Evolutionary conservation across 768 basidiomycete species (phyloP).

Genomic region (Peribolospora baueri): DNA sequence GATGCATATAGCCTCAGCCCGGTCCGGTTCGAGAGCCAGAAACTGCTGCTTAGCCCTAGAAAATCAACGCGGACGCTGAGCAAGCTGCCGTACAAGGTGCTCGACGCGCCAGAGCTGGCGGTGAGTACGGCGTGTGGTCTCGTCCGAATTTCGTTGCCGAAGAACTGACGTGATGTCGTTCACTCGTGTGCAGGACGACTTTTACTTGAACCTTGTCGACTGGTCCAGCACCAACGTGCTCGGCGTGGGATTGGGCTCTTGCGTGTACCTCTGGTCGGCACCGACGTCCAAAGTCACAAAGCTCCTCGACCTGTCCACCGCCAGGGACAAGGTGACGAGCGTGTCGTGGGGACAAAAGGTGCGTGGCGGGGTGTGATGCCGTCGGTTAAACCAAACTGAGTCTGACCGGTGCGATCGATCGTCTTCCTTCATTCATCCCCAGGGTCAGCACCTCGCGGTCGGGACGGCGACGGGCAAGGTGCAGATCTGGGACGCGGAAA

Average conservation of each 20-base stretch:
- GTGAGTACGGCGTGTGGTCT: conserved; percentile 12
- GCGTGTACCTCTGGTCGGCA: conserved; percentile 93
- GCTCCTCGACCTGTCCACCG: conserved; percentile 45
- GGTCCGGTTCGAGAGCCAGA: conserved; percentile 56
- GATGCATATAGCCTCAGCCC: conserved; percentile 78
- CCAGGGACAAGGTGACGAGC: conserved; percentile 50
- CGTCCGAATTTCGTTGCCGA: neutral
- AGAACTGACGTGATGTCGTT: neutral
- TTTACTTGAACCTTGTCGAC: conserved; percentile 91
- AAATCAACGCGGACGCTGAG: conserved; percentile 57
- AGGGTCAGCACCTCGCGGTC: conserved; percentile 69
- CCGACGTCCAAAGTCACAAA: conserved; percentile 79
- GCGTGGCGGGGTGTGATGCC: conserved; percentile 7
- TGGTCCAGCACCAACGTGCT: conserved; percentile 91
- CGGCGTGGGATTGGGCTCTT: conserved; percentile 69
- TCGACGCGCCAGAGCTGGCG: conserved; percentile 88
- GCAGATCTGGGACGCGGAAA: conserved; percentile 78
- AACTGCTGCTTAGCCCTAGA: conserved; percentile 59
- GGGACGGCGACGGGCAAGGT: conserved; percentile 73
- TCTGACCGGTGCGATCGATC: neutral
- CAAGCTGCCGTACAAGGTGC: conserved; percentile 87
- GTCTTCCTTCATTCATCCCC: neutral
- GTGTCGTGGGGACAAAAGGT: conserved; percentile 76
- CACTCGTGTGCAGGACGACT: conserved; percentile 38
- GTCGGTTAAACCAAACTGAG: neutral